A percentile compares a stretch with the other conserved stretches of the same genome.
Evolutionary conservation across 73 alveolate species (phyloP).

Genomic region (Paramecium sexaurelia): DNA sequence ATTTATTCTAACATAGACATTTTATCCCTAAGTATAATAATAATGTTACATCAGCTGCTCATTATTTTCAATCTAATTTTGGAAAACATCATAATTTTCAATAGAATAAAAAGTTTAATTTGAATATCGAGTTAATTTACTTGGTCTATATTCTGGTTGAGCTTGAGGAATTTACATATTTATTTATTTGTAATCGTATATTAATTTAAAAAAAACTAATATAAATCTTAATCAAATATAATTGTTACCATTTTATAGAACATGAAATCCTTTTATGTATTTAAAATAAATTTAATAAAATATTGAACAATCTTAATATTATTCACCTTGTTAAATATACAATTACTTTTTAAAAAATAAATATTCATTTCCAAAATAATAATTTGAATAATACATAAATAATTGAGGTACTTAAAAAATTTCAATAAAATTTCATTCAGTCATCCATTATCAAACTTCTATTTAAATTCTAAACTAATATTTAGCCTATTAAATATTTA

Average conservation of each 20-base stretch:
- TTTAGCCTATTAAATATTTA: too few species aligned
- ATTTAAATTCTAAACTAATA: too few species aligned
- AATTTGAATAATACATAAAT: too few species aligned
- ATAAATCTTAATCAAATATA: background rate
- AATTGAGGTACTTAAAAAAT: too few species aligned
- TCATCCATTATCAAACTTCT: too few species aligned
- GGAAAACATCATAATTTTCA: background rate
- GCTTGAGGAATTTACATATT: background rate
- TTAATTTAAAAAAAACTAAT: background rate
- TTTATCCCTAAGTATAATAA: background rate
- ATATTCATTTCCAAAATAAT: too few species aligned
- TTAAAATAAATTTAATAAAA: too few species aligned
- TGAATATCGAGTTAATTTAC: background rate
- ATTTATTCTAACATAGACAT: background rate
- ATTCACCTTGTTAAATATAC: too few species aligned
- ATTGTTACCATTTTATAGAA: background rate
- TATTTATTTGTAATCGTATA: background rate
- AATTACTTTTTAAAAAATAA: too few species aligned
- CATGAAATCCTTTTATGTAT: too few species aligned
- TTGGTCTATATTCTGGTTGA: background rate
- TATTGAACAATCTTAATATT: too few species aligned
- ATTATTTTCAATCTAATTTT: background rate
- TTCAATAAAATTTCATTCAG: too few species aligned
- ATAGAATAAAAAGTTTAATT: background rate
- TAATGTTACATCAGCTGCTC: background rate